phyloP scores from a whole-genome alignment of 306 rosid species.

The Datisca glomerata region DNA sequence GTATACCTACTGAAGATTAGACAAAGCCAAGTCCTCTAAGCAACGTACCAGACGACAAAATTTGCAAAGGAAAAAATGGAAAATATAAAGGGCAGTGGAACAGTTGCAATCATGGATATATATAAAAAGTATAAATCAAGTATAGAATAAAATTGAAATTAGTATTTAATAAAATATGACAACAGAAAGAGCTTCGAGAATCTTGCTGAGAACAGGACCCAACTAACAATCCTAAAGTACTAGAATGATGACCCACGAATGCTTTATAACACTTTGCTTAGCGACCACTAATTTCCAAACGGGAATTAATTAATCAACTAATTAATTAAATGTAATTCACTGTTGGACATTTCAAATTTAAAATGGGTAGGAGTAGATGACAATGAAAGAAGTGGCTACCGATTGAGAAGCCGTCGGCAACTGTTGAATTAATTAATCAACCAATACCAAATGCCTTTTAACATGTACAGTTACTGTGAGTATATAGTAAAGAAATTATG shows the following conservation, averaged over 20 bases:
- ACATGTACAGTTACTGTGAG: too few relatives aligned
- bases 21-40: slow-evolving; percentile 30
- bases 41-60: slow-evolving; percentile 16
- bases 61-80: too few relatives aligned
- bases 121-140: slow-evolving; percentile 1
- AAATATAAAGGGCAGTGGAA: slow-evolving; percentile 1
- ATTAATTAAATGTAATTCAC: slow-evolving; percentile 18
- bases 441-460: too few relatives aligned
- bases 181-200: neutral
- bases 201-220: too few relatives aligned
- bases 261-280: too few relatives aligned
- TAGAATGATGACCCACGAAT: too few relatives aligned
- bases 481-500: too few relatives aligned
- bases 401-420: too few relatives aligned
- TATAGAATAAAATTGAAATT: neutral
- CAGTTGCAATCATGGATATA: neutral
- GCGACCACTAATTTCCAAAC: too few relatives aligned
- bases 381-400: too few relatives aligned
- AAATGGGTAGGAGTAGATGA: slow-evolving; percentile 29
- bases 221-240: too few relatives aligned
- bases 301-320: slow-evolving; percentile 19
- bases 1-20: slow-evolving; percentile 23
- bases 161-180: neutral
- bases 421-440: too few relatives aligned
- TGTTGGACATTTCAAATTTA: slow-evolving; percentile 28